Percentiles rank a stretch among this genome's conserved stretches.
Conservation (phyloP, 495 filamentous ascomycete species). For the Penicillium silybi region DNA sequence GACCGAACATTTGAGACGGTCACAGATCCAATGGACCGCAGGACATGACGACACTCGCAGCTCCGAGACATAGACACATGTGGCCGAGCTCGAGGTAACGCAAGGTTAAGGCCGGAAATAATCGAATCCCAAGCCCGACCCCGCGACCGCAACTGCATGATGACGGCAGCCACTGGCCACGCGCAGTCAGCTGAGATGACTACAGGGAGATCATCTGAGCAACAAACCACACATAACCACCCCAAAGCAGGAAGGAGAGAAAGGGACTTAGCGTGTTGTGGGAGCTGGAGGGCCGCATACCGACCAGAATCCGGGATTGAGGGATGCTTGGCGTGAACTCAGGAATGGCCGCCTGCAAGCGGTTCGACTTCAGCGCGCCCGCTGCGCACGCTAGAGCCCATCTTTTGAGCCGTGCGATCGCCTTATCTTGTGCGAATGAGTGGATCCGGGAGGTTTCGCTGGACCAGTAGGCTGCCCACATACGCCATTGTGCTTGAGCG, state of each 20-base stretch:
- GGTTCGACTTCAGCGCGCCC: not conserved
- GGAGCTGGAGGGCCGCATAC: not conserved
- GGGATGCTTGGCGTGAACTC: not conserved
- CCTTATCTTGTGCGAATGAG: slow-evolving; percentile 2
- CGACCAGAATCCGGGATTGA: not conserved
- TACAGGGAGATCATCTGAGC: slow-evolving; percentile 3
- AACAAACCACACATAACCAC: not conserved
- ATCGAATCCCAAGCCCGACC: not conserved
- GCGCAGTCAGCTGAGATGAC: slow-evolving; percentile 5
- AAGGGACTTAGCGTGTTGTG: not conserved
- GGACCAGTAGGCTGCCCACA: not conserved
- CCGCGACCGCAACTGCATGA: not conserved
- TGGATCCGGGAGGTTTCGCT: not conserved
- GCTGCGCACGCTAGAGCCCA: not conserved
- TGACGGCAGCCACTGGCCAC: not conserved
- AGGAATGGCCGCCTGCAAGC: slow-evolving; percentile 3
- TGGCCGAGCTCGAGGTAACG: not conserved
- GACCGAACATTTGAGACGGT: not conserved
- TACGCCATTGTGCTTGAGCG: slow-evolving; percentile 2
- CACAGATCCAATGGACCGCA: not conserved
- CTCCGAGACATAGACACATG: not conserved
- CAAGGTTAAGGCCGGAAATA: not conserved
- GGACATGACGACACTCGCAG: not conserved
- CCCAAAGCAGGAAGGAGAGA: not conserved
- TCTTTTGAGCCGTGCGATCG: slow-evolving; percentile 1